These are phyloP conservation scores for Zancudomyces culisetae DNA, from an alignment of 371 early-diverging fungal species.

Conservation along the genomic window DNA sequence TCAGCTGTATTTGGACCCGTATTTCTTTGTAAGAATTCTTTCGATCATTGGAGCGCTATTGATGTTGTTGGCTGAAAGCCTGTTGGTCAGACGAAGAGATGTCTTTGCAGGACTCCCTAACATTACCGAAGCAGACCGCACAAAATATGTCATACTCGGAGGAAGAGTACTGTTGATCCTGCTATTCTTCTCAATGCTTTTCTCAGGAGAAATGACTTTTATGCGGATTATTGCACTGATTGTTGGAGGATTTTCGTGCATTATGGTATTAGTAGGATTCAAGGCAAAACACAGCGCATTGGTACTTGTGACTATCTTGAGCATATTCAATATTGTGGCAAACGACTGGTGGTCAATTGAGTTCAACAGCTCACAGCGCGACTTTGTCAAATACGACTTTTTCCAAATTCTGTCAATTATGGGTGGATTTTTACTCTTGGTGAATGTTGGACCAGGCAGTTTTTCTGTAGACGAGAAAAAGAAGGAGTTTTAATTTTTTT, in stretches of 20 bases:
- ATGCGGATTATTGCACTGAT: constrained; percentile 44
- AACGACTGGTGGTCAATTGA: constrained; percentile 95
- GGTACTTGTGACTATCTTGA: constrained; percentile 71
- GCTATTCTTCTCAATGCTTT: constrained; percentile 70
- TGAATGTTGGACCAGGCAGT: constrained; percentile 81
- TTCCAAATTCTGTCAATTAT: constrained; percentile 92
- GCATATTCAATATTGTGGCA: constrained; percentile 69
- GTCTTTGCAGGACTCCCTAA: constrained; percentile 79
- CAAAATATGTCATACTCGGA: constrained; percentile 71
- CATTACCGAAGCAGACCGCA: constrained; percentile 55
- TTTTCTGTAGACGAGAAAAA: constrained; percentile 91
- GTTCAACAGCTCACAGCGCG: constrained; percentile 52
- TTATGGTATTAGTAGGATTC: constrained; percentile 91
- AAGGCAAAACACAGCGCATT: constrained; percentile 90
- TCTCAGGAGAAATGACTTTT: constrained; percentile 63
- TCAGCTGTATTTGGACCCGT: constrained; percentile 72
- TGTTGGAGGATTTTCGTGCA: constrained; percentile 65
- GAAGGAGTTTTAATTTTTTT: constrained; percentile 53
- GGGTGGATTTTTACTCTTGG: constrained; percentile 82
- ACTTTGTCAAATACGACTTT: constrained; percentile 93
- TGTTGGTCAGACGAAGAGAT: constrained; percentile 51
- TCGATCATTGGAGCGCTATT: constrained; percentile 86
- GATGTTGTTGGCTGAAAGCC: constrained; percentile 60
- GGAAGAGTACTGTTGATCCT: constrained; percentile 83
- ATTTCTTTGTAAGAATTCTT: constrained; percentile 78